Base-by-base conservation (phyloP, 2,329 filamentous ascomycete genomes). In the Arthroderma sp. region DNA sequence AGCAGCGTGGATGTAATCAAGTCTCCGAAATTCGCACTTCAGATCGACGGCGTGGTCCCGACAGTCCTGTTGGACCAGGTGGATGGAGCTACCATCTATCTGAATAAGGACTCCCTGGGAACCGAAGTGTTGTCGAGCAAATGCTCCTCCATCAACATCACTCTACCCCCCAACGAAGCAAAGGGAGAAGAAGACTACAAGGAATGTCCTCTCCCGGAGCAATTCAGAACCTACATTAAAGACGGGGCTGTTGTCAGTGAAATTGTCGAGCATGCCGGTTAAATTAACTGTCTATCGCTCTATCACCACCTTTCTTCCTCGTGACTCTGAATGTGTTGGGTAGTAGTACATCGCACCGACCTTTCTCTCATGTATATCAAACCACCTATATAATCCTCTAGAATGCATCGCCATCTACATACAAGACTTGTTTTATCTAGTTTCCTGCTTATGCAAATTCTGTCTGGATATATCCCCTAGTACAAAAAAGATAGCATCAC, bases 1-100 rank as follows among this genome's bases (percentile, higher is more conserved):
- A 93, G 85, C 40, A 86, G 84, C 30, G 78, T 98, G 46, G 91
- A 98, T 58, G 84, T 94, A 27, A 91, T 98, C 71, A 96, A 96
- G 68, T 89, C 83, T 40, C 78, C 83, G 54, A 94, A 91, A 64
- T 94, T 98, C 61, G 88, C 87, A 9, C 71, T 96, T n/a, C 87
- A 95, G 66, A 84, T 98, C 43, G 69, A 93, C 45, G 88, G 88
- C 43, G 77, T 76, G 3, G 75, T 94, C 9, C 91, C 91, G 1
- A 94, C 89, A 2, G 75, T 96, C 47, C 71, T 95, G 60, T 72
- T 98, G 47, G 91, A 98, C 62, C 87, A 95, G 66, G 83, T 96
- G 46, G 91, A 98, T 59, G 81, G 87, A 46, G 89, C 86, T 0
- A 80, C 82, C 49, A 69, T 98, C 50, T 98, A 94, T 63, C 77